Percentiles rank a stretch among this genome's conserved stretches.
These are phyloP conservation scores for Backusella westeae DNA, from an alignment of 192 early-diverging fungal species.

Conservation along the genomic window DNA sequence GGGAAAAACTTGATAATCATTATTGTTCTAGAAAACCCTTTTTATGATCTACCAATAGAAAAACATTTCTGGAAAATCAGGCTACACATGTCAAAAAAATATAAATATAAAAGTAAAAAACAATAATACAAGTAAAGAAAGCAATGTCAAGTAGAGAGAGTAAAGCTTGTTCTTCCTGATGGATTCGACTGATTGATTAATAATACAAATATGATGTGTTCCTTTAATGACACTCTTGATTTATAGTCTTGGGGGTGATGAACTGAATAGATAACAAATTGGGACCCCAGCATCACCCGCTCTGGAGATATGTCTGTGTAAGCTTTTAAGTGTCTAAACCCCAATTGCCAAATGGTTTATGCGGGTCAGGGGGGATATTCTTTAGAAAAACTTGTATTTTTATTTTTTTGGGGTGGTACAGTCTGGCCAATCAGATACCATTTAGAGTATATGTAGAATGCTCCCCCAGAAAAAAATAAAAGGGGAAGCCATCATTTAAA, in stretches of 20 bases:
- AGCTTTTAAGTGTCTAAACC: background rate
- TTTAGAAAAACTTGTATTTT: background rate
- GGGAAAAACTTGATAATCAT: background rate
- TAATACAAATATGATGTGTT: background rate
- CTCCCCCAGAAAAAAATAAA: constrained; percentile 1
- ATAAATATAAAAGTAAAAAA: background rate
- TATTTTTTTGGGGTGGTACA: constrained; percentile 16
- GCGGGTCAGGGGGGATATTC: background rate
- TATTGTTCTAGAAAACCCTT: constrained; percentile 1
- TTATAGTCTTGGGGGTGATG: background rate
- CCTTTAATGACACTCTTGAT: background rate
- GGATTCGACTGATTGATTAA: background rate
- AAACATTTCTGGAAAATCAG: background rate
- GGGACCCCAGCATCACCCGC: background rate
- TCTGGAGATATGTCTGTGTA: background rate
- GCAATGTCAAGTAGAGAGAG: background rate
- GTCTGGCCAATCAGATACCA: constrained; percentile 4
- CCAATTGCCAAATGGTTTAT: constrained; percentile 14
- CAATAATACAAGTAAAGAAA: background rate
- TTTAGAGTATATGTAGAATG: background rate
- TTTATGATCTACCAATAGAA: background rate
- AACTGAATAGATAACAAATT: background rate
- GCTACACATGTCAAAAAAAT: constrained; percentile 2
- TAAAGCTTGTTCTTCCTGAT: background rate
- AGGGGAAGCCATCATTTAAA: background rate